Evolutionary conservation across 352 stramenopile species (phyloP), one percentile per base, ranked within the genome.

Genomic region (Peronosclerospora sorghi): DNA sequence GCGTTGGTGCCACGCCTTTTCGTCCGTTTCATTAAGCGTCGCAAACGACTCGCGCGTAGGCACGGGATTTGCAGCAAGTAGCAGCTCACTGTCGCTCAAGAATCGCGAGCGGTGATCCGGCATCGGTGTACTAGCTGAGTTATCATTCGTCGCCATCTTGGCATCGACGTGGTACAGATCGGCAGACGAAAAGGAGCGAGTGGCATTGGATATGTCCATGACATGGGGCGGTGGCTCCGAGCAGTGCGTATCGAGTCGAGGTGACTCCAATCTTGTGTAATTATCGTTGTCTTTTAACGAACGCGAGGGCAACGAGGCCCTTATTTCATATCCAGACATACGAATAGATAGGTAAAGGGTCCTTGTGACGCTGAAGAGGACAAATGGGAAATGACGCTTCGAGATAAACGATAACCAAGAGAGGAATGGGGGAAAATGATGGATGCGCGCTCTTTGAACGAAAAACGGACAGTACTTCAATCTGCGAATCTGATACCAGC

Each of bases 51-150:
- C 54, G 28, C 60, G 58, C 4, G 68, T 59, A 18, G 66, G 56
- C n/a, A 50, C 45, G 5, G 73, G 71, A 30, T 83, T 61, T 9
- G 73, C 65, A 2, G 62, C 68, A 5, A 83, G 54, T 8, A 79
- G 51, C 9, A 72, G 60, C 44, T 86, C 71, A 3, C 51, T 39
- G 41, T 84, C 69, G n/a, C 57, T 84, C 21, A 86, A 52, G 50
- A 83, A 83, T 0, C 74, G 74, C 4, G 54, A 59, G 8, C 70
- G 69, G 46, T 82, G 74, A 39, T 71, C 47, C 2, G 59, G 53
- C 15, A 48, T 24, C 2, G 57, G 35, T 3, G 45, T 54, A 9
- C n/a, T 51, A 14, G 41, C n/a, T 23, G 49, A 51, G 6, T 51
- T 54, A 5, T 37, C 36, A 29, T 64, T 64, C n/a, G 54, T 48